These are phyloP conservation scores for Glycine tomentella DNA, from an alignment of 306 rosid genomes.

Conservation along the genomic window DNA sequence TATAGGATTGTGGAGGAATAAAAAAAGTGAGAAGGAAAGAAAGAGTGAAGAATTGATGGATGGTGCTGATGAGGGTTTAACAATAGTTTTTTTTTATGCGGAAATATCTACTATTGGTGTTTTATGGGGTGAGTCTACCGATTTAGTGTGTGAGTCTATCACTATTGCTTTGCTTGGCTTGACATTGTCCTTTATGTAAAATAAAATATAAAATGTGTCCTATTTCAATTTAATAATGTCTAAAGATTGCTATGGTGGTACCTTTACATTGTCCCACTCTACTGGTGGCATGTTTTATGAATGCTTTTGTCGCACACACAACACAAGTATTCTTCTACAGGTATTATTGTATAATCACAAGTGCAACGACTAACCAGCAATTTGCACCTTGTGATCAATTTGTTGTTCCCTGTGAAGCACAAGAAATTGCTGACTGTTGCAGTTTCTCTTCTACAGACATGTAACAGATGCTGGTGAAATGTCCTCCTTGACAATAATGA, in stretches of 20 bases:
- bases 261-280: neutral
- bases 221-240: neutral
- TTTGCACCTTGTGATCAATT: neutral
- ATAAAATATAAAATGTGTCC: neutral
- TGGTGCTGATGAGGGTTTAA: neutral
- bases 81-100: neutral
- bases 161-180: neutral
- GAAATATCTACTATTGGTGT: neutral
- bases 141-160: no score
- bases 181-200: neutral
- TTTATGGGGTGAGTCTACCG: neutral
- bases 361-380: neutral
- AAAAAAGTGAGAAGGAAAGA: neutral
- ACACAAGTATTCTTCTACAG: neutral
- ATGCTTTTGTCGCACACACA: neutral
- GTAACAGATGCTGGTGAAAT: neutral
- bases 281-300: neutral
- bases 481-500: neutral
- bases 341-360: neutral
- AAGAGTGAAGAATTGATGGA: neutral
- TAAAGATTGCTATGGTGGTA: neutral
- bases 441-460: neutral
- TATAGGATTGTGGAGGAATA: neutral
- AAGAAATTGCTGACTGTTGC: neutral
- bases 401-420: neutral